Evolutionary conservation across 345 rosid species (phyloP), one percentile per base, ranked within the genome.

Genomic region (Fremontodendron californicum): DNA sequence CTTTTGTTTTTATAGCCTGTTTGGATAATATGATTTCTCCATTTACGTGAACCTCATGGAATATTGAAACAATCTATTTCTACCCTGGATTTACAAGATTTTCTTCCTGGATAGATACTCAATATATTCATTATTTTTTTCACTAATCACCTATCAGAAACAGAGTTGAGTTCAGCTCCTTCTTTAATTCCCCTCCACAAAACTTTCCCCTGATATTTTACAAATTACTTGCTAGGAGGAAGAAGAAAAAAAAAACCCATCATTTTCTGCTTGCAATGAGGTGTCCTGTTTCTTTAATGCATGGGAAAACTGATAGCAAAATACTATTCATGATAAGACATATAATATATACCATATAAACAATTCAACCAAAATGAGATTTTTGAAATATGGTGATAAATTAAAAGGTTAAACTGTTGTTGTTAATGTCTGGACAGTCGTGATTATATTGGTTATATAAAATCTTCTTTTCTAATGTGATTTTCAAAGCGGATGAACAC

Each of bases 301-400:
- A 57, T 9, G 15, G 33, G 12, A n/a, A n/a, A 25, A 7, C 31
- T 3, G 62, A 9, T 57, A 3, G 62, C 10, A 25, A 10, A 46
- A 46, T 46, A 46, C 51, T 11, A 12, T 46, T 46, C 62, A 57
- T 8, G 61, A 23, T 11, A 57, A 25, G 33, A 57, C 62, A 23
- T 4, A 58, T 27, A n/a, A n/a, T n/a, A n/a, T n/a, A n/a, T n/a
- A n/a, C n/a, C 19, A 13, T 21, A 55, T 40, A 1, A 40, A 40
- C 7, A 40, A 40, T n/a, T 60, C n/a, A 29, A 11, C 8, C 18
- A 12, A 8, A 0, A 40, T 25, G 29, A 19, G 65, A 42, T 35
- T 13, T 82, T 78, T 70, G 42, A 80, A 76, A 58, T 29, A 54
- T 73, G 82, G 85, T 80, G 85, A 79, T 78, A 77, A 74, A 64